Evolutionary conservation across 768 basidiomycete genomes (phyloP).

Genomic region (Sistotremastrum niveocremeum): DNA sequence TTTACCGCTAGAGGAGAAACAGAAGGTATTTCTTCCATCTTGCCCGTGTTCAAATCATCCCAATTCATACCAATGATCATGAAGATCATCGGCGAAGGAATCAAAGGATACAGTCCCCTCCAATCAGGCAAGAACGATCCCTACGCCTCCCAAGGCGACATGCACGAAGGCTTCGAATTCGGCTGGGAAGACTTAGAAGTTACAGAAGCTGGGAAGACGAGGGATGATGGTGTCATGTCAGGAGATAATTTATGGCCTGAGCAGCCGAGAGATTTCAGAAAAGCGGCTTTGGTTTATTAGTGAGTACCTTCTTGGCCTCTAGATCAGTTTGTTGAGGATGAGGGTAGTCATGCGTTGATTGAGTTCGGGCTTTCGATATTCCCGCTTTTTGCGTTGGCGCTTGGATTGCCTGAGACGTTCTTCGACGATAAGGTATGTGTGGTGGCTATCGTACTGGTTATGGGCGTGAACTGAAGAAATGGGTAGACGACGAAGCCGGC

Average conservation of each 20-base stretch:
- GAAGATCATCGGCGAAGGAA: conserved; percentile 55
- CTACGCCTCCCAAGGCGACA: conserved; percentile 47
- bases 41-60: neutral
- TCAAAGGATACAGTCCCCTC: conserved; percentile 73
- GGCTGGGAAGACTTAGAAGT: conserved; percentile 44
- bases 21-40: conserved; percentile 28
- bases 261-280: conserved; percentile 40
- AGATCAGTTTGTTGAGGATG: no score
- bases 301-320: conserved; percentile 17
- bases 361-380: conserved; percentile 56
- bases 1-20: conserved; percentile 41
- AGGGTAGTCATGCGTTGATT: conserved; percentile 36
- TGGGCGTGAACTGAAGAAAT: neutral
- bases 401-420: conserved; percentile 61
- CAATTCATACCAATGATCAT: no score
- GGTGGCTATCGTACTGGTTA: neutral
- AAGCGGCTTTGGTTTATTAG: conserved; percentile 55
- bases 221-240: conserved; percentile 38
- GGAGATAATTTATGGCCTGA: conserved; percentile 71
- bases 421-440: conserved; percentile 63
- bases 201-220: conserved; percentile 8
- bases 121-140: conserved; percentile 62
- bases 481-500: conserved; percentile 59
- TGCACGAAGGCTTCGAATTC: conserved; percentile 83
- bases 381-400: conserved; percentile 72